These are phyloP conservation scores for Penicillium psychrosexuale DNA, from an alignment of 2,329 filamentous ascomycete genomes.

Conservation along the genomic window DNA sequence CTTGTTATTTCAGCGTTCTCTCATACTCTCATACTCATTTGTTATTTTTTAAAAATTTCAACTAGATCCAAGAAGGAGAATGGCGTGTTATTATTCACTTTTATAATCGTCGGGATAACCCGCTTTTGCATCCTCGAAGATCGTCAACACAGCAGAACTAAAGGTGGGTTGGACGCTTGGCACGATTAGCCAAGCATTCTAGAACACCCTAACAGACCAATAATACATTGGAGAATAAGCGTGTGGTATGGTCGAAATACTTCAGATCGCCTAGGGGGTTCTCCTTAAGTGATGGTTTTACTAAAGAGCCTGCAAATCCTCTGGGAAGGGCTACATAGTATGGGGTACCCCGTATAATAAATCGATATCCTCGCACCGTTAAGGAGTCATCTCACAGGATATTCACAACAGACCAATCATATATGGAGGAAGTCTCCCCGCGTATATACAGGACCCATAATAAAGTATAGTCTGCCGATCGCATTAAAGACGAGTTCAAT, in stretches of 20 bases:
- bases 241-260: not conserved
- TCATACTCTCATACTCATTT: too few species aligned
- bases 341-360: too few species aligned
- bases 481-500: too few species aligned
- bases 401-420: too few species aligned
- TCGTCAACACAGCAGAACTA: not conserved
- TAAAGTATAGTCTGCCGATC: too few species aligned
- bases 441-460: too few species aligned
- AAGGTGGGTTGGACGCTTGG: not conserved
- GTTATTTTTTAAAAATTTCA: not conserved
- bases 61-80: not conserved
- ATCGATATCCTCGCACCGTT: too few species aligned
- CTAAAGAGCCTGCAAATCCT: not conserved
- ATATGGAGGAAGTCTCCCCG: too few species aligned
- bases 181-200: not conserved
- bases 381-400: too few species aligned
- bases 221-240: not conserved
- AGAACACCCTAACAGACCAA: not conserved
- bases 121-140: not conserved
- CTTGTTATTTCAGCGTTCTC: not conserved
- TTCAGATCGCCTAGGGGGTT: not conserved
- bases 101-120: too few species aligned
- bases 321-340: not conserved
- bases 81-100: too few species aligned
- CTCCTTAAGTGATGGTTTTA: not conserved